Percentiles rank a stretch among this genome's conserved stretches.
Conservation (phyloP, 164 flowering plant species). For the Umbilicus rupestris region DNA sequence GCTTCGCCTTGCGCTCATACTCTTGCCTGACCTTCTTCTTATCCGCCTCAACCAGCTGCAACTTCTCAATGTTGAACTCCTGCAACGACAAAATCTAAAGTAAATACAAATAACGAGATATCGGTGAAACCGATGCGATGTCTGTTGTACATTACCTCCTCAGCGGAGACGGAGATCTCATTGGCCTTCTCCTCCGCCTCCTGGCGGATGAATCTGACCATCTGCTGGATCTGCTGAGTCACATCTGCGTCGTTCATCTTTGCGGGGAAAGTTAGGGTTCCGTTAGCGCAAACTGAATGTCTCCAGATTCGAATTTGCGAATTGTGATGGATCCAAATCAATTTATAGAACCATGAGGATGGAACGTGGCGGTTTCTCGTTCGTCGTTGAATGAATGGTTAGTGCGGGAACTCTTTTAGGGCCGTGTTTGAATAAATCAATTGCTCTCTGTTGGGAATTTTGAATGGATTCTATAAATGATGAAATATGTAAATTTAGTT, state of each 20-base stretch:
- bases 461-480: no score
- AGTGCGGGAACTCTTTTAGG: not conserved
- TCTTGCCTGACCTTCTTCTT: constrained; percentile 53
- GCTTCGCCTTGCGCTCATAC: constrained; percentile 53
- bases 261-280: not conserved
- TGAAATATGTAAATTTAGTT: no score
- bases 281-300: not conserved
- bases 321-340: not conserved
- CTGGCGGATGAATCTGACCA: constrained; percentile 93
- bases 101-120: not conserved
- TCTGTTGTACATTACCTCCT: constrained; percentile 46
- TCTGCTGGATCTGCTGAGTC: constrained; percentile 94
- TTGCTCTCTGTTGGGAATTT: no score
- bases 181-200: constrained; percentile 96
- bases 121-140: not conserved
- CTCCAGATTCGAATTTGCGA: not conserved
- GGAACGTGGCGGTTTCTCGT: not conserved
- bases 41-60: constrained; percentile 56
- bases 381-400: not conserved
- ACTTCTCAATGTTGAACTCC: constrained; percentile 66
- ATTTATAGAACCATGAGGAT: not conserved
- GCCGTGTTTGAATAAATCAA: not conserved
- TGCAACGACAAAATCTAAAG: constrained; percentile 8
- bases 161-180: constrained; percentile 93
- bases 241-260: constrained; percentile 90